Evolutionary conservation across 2,329 filamentous ascomycete species (phyloP).

Genomic region (Aureobasidium musti): DNA sequence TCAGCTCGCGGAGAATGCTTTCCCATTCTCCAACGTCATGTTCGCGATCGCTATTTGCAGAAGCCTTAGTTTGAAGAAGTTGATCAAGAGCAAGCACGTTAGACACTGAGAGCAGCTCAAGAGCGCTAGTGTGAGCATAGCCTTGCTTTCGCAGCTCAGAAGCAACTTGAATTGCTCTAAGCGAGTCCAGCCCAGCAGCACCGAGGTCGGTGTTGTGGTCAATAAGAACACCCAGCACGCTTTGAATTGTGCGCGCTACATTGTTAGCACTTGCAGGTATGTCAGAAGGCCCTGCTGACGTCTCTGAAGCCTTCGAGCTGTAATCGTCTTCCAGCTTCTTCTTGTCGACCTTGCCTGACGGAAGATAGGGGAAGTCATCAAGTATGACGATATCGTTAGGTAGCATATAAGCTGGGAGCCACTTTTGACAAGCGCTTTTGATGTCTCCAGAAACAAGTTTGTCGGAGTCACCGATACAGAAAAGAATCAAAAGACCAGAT

Average conservation of each 20-base stretch:
- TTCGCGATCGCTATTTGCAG: neutral
- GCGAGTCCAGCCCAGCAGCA: conserved; percentile 65
- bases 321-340: conserved; percentile 46
- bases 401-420: conserved; percentile 83
- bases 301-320: conserved; percentile 55
- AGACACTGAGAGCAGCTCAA: conserved; percentile 62
- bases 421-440: conserved; percentile 63
- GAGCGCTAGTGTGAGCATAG: conserved; percentile 55
- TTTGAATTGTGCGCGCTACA: conserved; percentile 36
- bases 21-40: neutral
- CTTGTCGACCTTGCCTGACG: conserved; percentile 78
- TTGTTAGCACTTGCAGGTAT: conserved; percentile 40
- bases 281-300: neutral
- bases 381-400: conserved; percentile 70
- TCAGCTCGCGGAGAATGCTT: neutral
- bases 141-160: conserved; percentile 63
- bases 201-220: conserved; percentile 49
- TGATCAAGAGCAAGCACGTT: conserved; percentile 44
- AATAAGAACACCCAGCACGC: conserved; percentile 33
- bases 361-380: conserved; percentile 67
- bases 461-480: conserved; percentile 61
- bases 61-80: neutral
- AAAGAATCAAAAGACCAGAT: conserved; percentile 69
- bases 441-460: conserved; percentile 51
- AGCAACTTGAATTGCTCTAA: conserved; percentile 63